Base-by-base conservation (phyloP, 176 grass and related monocot genomes). In the Pharus latifolius region DNA sequence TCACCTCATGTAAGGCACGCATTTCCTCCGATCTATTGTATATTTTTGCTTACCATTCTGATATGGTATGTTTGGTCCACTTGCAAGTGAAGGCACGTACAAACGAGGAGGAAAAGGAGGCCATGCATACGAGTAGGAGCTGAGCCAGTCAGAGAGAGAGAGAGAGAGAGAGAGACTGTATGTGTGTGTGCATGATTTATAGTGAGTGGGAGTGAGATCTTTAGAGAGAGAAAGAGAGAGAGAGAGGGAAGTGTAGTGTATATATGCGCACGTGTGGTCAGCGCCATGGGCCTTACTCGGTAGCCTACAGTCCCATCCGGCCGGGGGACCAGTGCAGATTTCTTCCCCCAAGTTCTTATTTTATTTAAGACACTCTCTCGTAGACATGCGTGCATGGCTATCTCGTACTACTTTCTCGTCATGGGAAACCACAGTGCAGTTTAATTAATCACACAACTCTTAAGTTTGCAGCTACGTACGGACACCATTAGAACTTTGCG, bases 301-400 rank as follows among this genome's bases (percentile, higher is more conserved):
- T 17, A 40, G 49, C 28, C 18, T 52, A 42, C 49, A 55, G 65
- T 77, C 66, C 31, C 53, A 78, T 76, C 78, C 54, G 58, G 20
- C 51, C 20, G 35, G 90, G n/a, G 85, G 90, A 89, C 90, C 90
- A 89, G 77, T 33, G 72, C 67, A 69, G 64, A 73, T 55, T 68
- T 57, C 72, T 45, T 49, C 49, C 68, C 58, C 50, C 62, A 2
- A 53, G 7, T 13, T 51, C 59, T 23, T 25, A n/a, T 22, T 65
- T 54, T 75, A 60, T 58, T 82, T 33, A 78, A 69, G 75, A 69
- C 80, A 28, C n/a, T 60, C 33, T 0, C 55, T 45, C 73, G 38
- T 25, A 52, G 18, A 42, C 30, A 14, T 19, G 28, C 15, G 41
- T 76, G 73, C 59, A 64, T 53, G 73, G 33, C 59, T 42, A 78